phyloP scores from a whole-genome alignment of 139 green algal species.

The Haematococcus lacustris region DNA sequence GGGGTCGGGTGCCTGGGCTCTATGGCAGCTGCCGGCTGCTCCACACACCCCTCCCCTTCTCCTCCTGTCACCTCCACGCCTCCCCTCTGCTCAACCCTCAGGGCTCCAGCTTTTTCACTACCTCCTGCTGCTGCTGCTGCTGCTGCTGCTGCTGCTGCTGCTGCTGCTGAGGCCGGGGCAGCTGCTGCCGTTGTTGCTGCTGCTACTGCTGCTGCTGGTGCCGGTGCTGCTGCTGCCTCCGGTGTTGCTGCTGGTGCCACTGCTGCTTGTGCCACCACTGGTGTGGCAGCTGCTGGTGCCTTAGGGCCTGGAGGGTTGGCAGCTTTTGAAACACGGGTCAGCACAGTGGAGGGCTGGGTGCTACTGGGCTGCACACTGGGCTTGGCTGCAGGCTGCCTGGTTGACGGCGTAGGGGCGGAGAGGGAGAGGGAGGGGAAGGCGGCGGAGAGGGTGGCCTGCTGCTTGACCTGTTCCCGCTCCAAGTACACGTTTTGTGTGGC shows the following conservation, averaged over 20 bases:
- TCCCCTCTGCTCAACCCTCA: not conserved
- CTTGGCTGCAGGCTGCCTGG: too few species aligned
- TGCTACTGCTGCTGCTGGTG: not conserved
- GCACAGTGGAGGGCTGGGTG: too few species aligned
- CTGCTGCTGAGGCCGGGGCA: not conserved
- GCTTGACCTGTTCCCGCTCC: too few species aligned
- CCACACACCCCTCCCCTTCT: not conserved
- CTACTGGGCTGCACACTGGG: too few species aligned
- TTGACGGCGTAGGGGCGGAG: too few species aligned
- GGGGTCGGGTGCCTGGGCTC: too few species aligned
- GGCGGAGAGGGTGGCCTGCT: too few species aligned
- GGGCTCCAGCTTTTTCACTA: not conserved
- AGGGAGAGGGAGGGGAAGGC: too few species aligned
- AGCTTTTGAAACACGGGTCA: not conserved
- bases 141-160: not conserved
- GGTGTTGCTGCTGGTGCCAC: not conserved
- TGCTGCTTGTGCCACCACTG: not conserved
- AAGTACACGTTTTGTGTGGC: conserved; percentile 8
- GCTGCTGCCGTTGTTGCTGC: conserved; percentile 1
- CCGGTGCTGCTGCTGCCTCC: not conserved
- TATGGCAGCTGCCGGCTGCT: not conserved
- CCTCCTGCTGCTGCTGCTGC: not conserved
- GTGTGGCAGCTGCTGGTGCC: not conserved
- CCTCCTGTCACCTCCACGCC: not conserved
- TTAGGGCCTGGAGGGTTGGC: not conserved